These are phyloP conservation scores for Friedmanniomyces endolithicus DNA, from an alignment of 495 filamentous ascomycete species.

Conservation along the genomic window DNA sequence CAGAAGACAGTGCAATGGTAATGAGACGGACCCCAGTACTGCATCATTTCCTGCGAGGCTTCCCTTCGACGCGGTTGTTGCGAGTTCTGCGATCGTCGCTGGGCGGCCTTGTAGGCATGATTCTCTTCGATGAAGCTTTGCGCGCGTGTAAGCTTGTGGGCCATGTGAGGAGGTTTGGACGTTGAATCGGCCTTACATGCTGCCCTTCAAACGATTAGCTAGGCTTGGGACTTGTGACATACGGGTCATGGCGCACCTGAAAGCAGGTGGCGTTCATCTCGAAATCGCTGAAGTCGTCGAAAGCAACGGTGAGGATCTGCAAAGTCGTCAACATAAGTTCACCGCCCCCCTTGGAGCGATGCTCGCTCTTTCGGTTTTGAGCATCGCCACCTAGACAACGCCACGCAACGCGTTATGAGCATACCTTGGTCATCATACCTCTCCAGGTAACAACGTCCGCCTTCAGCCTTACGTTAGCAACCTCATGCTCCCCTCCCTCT, in stretches of 20 bases:
- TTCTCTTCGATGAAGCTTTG: constrained; percentile 88
- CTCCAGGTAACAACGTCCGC: constrained; percentile 86
- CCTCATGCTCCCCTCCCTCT: constrained; percentile 48
- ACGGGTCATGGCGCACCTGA: constrained; percentile 52
- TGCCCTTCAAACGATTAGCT: constrained; percentile 41
- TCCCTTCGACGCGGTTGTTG: constrained; percentile 41
- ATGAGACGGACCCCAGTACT: constrained; percentile 50
- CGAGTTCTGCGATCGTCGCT: constrained; percentile 30
- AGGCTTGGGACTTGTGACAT: constrained; percentile 4
- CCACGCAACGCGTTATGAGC: no score
- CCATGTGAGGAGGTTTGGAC: not conserved
- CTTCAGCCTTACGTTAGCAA: constrained; percentile 47
- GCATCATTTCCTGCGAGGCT: constrained; percentile 51
- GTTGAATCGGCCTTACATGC: constrained; percentile 47
- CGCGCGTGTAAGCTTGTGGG: not conserved
- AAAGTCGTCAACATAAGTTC: no score
- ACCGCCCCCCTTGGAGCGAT: no score
- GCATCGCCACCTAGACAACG: no score
- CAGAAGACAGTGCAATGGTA: not conserved
- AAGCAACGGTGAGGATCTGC: constrained; percentile 76
- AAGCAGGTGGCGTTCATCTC: constrained; percentile 92
- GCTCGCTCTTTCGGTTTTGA: no score
- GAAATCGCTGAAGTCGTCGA: constrained; percentile 70
- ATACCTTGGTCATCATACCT: constrained; percentile 96
- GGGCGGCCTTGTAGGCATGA: constrained; percentile 49